These are phyloP conservation scores for Pythium coloratum DNA, from an alignment of 352 stramenopile genomes.

Conservation along the genomic window DNA sequence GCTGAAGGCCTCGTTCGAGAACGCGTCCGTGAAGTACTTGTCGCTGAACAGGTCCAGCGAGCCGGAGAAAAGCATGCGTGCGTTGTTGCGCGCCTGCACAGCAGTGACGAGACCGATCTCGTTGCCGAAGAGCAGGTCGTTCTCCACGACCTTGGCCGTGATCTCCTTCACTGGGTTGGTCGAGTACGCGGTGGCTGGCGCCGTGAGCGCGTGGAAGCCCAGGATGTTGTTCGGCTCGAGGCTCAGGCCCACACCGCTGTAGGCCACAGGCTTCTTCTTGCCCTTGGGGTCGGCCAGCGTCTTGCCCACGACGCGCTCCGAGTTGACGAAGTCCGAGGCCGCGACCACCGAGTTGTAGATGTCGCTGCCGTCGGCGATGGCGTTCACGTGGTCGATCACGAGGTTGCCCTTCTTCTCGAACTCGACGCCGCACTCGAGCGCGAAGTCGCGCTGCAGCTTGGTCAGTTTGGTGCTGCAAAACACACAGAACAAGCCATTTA, in stretches of 20 bases:
- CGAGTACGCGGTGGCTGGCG: conserved; percentile 82
- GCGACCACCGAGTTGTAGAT: conserved; percentile 81
- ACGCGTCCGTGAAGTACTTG: conserved; percentile 70
- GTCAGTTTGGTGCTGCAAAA: conserved; percentile 60
- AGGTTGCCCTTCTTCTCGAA: conserved; percentile 87
- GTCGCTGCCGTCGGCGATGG: conserved; percentile 53
- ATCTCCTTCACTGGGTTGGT: conserved; percentile 75
- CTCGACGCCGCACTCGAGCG: conserved; percentile 85
- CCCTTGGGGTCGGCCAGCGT: conserved; percentile 33
- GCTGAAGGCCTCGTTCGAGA: conserved; percentile 78
- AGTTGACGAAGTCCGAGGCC: conserved; percentile 69
- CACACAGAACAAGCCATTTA: neutral
- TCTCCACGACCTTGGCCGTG: conserved; percentile 54
- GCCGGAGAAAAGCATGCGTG: conserved; percentile 83
- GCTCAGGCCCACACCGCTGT: conserved; percentile 77
- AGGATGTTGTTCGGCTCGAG: conserved; percentile 85
- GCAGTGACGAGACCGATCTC: conserved; percentile 81
- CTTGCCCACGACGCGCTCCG: conserved; percentile 57
- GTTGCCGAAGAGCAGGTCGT: conserved; percentile 69
- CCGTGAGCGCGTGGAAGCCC: conserved; percentile 76
- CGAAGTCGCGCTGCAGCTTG: conserved; percentile 84
- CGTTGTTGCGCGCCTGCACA: conserved; percentile 91
- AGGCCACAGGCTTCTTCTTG: conserved; percentile 74
- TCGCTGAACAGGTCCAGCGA: conserved; percentile 90
- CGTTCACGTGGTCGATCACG: conserved; percentile 87